These are phyloP conservation scores for Blastomyces parvus DNA, from an alignment of 2,329 filamentous ascomycete species.

Conservation along the genomic window DNA sequence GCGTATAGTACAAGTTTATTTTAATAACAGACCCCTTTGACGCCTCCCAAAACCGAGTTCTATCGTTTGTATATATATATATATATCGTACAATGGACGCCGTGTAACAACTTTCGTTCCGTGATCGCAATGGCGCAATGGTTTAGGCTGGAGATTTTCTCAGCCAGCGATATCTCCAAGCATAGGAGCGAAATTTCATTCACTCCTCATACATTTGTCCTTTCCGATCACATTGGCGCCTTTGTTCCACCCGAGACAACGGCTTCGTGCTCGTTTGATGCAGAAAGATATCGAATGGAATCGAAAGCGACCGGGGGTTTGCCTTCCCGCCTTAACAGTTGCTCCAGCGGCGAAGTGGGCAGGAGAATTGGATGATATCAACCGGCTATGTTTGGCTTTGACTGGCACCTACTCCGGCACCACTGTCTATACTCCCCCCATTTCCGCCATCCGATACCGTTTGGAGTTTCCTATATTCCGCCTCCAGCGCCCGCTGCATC, in stretches of 20 bases:
- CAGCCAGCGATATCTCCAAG: not conserved
- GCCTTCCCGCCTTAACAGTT: not conserved
- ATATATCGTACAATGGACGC: slow-evolving; percentile 1
- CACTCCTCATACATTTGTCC: not conserved
- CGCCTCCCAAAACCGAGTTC: not conserved
- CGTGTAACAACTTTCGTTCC: not conserved
- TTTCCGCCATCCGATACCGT: slow-evolving; percentile 52
- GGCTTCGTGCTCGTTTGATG: not conserved
- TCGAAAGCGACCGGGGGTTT: not conserved
- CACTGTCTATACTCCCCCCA: not conserved
- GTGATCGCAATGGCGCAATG: not conserved
- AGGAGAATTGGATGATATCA: not conserved
- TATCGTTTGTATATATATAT: not conserved
- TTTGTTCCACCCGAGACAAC: not conserved
- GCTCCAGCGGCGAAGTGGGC: not conserved
- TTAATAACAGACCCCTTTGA: not conserved
- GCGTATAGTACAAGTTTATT: slow-evolving; percentile 1
- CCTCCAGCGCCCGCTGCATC: slow-evolving; percentile 73
- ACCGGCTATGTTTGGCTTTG: not conserved
- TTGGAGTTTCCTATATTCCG: slow-evolving; percentile 84
- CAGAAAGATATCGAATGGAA: not conserved
- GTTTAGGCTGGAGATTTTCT: not conserved
- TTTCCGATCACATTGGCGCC: not conserved
- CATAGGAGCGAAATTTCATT: not conserved
- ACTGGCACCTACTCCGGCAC: not conserved